These are phyloP conservation scores for Macadamia integrifolia DNA, from an alignment of 164 flowering plant species.

Conservation along the genomic window DNA sequence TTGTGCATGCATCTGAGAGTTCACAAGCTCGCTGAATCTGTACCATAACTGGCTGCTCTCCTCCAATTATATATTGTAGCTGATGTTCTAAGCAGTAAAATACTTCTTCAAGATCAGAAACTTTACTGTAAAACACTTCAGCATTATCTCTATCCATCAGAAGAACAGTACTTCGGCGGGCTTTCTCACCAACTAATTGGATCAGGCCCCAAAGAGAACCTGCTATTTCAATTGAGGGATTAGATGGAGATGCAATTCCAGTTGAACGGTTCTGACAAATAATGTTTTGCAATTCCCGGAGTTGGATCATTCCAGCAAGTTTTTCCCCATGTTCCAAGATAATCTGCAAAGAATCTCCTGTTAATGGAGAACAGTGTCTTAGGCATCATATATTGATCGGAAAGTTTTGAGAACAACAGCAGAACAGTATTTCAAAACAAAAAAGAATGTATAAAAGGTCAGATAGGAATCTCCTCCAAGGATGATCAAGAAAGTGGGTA, in stretches of 20 bases:
- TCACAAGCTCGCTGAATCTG: slow-evolving; percentile 74
- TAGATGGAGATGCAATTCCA: slow-evolving; percentile 25
- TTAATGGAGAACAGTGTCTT: slow-evolving; percentile 9
- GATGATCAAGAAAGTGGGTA: background rate
- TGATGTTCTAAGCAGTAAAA: slow-evolving; percentile 64
- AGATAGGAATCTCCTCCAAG: background rate
- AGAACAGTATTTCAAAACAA: background rate
- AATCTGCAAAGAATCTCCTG: slow-evolving; percentile 76
- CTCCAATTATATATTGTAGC: slow-evolving; percentile 45
- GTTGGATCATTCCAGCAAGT: slow-evolving; percentile 76
- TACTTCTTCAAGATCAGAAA: slow-evolving; percentile 78
- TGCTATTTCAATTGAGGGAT: slow-evolving; percentile 37
- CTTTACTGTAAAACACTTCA: slow-evolving; percentile 93
- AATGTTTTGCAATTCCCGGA: slow-evolving; percentile 70
- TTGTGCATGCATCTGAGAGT: slow-evolving; percentile 67
- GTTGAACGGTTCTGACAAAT: slow-evolving; percentile 48
- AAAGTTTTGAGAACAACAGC: background rate
- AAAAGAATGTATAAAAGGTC: background rate
- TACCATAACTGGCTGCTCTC: slow-evolving; percentile 38
- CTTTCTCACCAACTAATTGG: slow-evolving; percentile 84
- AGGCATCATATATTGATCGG: slow-evolving; percentile 1
- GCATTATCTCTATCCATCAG: slow-evolving; percentile 97
- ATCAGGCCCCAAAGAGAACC: slow-evolving; percentile 93
- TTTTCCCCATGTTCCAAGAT: slow-evolving; percentile 99
- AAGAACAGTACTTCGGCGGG: slow-evolving; percentile 78